A percentile compares a stretch with the other conserved stretches of the same genome.
phyloP scores from a whole-genome alignment of 768 basidiomycete genomes.

The Chalciporus pseudorubinellus region DNA sequence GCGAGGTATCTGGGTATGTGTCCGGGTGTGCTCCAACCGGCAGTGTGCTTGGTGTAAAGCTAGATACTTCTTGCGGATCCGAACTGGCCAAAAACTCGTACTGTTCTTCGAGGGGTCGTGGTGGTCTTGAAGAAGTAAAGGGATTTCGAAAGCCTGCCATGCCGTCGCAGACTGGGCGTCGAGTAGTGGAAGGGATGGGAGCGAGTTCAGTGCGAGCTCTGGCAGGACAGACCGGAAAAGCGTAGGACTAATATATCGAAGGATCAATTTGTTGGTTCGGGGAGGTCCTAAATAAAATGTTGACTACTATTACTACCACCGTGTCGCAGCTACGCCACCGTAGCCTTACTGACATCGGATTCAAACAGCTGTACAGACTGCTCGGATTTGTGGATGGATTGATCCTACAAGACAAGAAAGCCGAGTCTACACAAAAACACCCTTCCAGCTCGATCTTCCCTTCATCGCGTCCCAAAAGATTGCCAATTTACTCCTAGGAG shows the following conservation, averaged over 20 bases:
- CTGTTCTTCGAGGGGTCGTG: slow-evolving; percentile 28
- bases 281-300: too few species aligned
- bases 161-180: neutral
- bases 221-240: too few species aligned
- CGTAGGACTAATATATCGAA: too few species aligned
- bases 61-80: slow-evolving; percentile 41
- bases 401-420: neutral
- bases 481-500: slow-evolving; percentile 52
- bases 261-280: too few species aligned
- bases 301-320: too few species aligned
- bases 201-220: neutral
- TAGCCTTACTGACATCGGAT: too few species aligned
- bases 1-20: slow-evolving; percentile 28
- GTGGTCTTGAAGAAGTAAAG: slow-evolving; percentile 12
- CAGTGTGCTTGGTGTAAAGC: slow-evolving; percentile 11
- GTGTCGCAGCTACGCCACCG: too few species aligned
- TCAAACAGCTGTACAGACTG: too few species aligned
- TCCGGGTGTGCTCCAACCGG: slow-evolving; percentile 10
- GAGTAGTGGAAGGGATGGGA: slow-evolving; percentile 12
- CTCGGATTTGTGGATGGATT: neutral
- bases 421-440: slow-evolving; percentile 46
- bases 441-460: slow-evolving; percentile 68
- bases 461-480: slow-evolving; percentile 72
- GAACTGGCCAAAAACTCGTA: slow-evolving; percentile 47
- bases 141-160: slow-evolving; percentile 20